Percentiles rank a stretch among this genome's conserved stretches.
These are phyloP conservation scores for Achlya hypogyna DNA, from an alignment of 352 stramenopile species.

Conservation along the genomic window DNA sequence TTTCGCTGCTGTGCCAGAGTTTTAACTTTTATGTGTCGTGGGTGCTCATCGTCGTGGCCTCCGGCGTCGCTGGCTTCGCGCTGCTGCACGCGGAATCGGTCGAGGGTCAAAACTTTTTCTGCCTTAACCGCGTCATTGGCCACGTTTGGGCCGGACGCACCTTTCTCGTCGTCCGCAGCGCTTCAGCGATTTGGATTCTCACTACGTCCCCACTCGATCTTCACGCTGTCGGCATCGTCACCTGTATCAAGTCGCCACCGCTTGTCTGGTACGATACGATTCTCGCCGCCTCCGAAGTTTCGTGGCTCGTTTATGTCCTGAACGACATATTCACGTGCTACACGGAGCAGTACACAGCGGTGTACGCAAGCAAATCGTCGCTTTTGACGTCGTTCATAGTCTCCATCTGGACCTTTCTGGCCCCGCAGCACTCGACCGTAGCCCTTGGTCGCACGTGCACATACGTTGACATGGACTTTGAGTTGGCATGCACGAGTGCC, in stretches of 20 bases:
- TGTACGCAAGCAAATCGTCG: background rate
- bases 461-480: background rate
- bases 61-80: background rate
- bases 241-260: background rate
- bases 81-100: background rate
- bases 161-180: background rate
- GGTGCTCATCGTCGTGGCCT: background rate
- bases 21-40: background rate
- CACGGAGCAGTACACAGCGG: background rate
- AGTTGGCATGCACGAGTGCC: background rate
- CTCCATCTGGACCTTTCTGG: background rate
- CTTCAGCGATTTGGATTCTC: conserved; percentile 1
- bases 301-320: background rate
- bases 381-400: background rate
- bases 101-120: background rate
- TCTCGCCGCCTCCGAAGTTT: background rate
- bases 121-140: background rate
- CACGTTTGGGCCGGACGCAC: conserved; percentile 4
- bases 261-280: background rate
- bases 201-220: background rate
- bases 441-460: background rate
- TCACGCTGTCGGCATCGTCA: background rate
- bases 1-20: background rate
- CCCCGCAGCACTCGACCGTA: background rate
- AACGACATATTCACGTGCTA: background rate